Base-by-base conservation (phyloP, 352 stramenopile genomes). In the Phytophthora aleatoria region DNA sequence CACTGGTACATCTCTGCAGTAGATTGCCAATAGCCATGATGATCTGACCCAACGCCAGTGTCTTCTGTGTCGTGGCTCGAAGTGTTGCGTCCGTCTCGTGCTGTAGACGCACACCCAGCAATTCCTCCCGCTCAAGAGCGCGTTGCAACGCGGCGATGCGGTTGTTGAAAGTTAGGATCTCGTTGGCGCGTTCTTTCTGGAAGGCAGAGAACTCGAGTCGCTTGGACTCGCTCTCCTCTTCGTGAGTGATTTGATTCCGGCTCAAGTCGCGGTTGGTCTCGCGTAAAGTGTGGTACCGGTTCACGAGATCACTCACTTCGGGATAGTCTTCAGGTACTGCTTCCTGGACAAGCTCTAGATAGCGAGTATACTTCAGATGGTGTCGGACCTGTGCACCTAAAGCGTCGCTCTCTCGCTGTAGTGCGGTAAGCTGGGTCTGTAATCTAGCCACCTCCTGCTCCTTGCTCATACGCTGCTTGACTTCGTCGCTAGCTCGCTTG, bases 91-190 rank as follows among this genome's bases (percentile, higher is more conserved):
- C 91, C 0, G 92, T 85, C 50, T 97, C 90, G 48, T 96, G 86
- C 65, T 97, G 90, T 33, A 97, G 57, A 1, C 85, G 78, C 8
- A 96, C 79, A 20, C 83, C 85, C 6, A 78, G 73, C 5, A 83
- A 60, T 55, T 96, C 89, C 31, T 83, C 81, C 3, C 57, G 69
- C 58, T 97, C 89, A 0, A 96, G 67, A 39, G 84, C 76, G 12
- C 91, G 77, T 57, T 97, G 90, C 12, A 98, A 50, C 9, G 82
- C 84, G 8, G 90, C 90, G 64, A 97, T 95, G 56, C 83, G 77
- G 70, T 98, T 97, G 77, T 97, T 97, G 45, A 87, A 90, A 48
- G 90, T 96, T 6, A 98, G 69, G n/a, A 98, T 95, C 51, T 98
- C 92, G 54, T 98, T 97, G 7, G 85, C 81, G 30, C 86, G 82